Conservation (phyloP, 1,284 basidiomycete genomes). For the Malassezia japonica region DNA sequence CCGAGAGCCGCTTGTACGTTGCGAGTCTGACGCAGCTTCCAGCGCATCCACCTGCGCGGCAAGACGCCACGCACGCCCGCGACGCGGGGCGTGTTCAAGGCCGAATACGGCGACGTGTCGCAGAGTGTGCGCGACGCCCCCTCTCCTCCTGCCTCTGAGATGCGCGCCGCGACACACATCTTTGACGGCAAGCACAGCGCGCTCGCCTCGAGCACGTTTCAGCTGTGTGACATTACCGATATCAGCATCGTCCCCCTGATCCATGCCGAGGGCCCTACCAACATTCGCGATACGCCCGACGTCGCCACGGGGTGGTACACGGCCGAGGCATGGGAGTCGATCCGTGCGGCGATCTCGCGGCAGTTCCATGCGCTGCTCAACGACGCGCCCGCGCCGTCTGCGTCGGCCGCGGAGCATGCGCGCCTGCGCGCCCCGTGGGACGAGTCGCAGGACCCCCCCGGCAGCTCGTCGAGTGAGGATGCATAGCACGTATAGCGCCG, state of each 20-base stretch:
- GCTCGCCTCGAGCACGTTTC: constrained; percentile 77
- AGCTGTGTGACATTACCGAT: constrained; percentile 82
- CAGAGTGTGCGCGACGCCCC: neutral
- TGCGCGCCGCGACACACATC: constrained; percentile 57
- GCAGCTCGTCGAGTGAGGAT: neutral
- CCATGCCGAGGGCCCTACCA: constrained; percentile 6
- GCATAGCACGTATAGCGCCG: neutral
- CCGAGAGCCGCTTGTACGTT: constrained; percentile 57
- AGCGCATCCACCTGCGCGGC: constrained; percentile 25
- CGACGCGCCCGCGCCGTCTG: neutral
- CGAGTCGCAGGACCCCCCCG: neutral
- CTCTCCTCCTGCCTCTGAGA: constrained; percentile 11
- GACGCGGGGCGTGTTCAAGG: constrained; percentile 6
- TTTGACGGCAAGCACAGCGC: constrained; percentile 72
- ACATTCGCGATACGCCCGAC: constrained; percentile 11
- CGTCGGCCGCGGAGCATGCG: neutral
- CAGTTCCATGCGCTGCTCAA: constrained; percentile 21
- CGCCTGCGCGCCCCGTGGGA: neutral
- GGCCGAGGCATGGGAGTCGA: constrained; percentile 21
- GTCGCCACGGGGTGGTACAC: constrained; percentile 36
- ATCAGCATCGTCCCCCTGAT: constrained; percentile 52
- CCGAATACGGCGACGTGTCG: constrained; percentile 6
- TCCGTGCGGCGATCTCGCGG: constrained; percentile 21
- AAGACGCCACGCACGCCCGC: constrained; percentile 7
- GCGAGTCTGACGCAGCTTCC: constrained; percentile 2